These are phyloP conservation scores for Camelina sativa DNA, from an alignment of 345 rosid genomes.

Conservation along the genomic window DNA sequence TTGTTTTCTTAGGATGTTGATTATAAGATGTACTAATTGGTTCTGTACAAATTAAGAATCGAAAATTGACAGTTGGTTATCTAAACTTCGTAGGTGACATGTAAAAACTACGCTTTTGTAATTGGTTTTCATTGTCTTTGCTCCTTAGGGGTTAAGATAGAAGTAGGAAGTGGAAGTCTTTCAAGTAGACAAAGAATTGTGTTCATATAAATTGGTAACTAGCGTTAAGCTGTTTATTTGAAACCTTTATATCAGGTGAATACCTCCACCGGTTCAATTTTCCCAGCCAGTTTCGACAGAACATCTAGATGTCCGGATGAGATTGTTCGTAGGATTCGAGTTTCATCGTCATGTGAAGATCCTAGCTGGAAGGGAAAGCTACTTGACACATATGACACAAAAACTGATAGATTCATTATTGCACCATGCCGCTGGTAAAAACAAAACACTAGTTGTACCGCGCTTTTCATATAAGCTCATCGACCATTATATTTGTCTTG, in stretches of 20 bases:
- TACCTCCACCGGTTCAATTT: slow-evolving; percentile 60
- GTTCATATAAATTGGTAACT: neutral
- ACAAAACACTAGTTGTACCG: neutral
- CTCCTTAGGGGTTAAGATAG: no score
- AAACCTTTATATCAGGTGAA: slow-evolving; percentile 60
- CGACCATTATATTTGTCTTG: neutral
- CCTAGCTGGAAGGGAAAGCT: slow-evolving; percentile 68
- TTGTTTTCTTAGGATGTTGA: neutral
- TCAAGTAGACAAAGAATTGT: neutral
- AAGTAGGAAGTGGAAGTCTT: no score
- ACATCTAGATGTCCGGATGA: slow-evolving; percentile 86
- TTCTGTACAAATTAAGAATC: neutral
- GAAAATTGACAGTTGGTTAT: neutral
- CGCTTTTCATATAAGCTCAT: neutral
- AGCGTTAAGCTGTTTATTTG: neutral
- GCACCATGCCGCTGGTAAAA: slow-evolving; percentile 81
- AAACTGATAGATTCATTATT: slow-evolving; percentile 65
- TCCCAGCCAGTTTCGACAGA: slow-evolving; percentile 72
- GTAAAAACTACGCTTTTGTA: neutral
- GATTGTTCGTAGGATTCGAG: slow-evolving; percentile 72
- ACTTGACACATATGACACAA: slow-evolving; percentile 81
- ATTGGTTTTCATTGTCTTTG: neutral
- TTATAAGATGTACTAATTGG: neutral
- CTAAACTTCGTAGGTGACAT: neutral
- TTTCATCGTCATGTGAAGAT: slow-evolving; percentile 64